Conservation (phyloP, 257 asterid genomes). For the Sherardia arvensis region DNA sequence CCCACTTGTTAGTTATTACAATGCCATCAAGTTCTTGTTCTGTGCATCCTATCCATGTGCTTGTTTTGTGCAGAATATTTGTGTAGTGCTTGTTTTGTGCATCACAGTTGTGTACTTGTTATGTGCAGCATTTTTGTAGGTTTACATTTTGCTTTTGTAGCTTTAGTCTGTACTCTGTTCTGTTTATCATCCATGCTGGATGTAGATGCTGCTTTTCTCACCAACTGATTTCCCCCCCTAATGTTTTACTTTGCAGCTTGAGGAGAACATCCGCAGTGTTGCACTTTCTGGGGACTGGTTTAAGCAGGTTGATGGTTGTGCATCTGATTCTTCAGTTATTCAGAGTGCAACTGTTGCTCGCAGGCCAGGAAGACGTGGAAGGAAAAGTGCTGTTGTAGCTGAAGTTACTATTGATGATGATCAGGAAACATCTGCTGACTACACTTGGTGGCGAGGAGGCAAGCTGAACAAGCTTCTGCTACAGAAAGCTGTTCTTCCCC, state of each 20-base stretch:
- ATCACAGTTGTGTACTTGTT: too few species aligned
- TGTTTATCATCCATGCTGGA: background rate
- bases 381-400: slow-evolving; percentile 34
- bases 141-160: background rate
- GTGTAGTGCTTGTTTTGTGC: background rate
- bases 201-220: background rate
- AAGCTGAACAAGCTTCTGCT: slow-evolving; percentile 36
- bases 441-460: slow-evolving; percentile 83
- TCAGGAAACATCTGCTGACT: slow-evolving; percentile 28
- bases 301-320: slow-evolving; percentile 47
- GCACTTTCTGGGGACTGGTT: slow-evolving; percentile 74
- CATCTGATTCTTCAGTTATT: slow-evolving; percentile 38
- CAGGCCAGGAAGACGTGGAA: slow-evolving; percentile 71
- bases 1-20: background rate
- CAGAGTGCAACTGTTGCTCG: slow-evolving; percentile 39
- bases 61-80: too few species aligned
- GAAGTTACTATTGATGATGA: slow-evolving; percentile 39
- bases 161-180: too few species aligned
- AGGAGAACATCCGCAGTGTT: slow-evolving; percentile 58
- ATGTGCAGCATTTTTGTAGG: background rate
- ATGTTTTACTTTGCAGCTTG: slow-evolving; percentile 52
- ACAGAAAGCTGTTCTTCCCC: slow-evolving; percentile 56
- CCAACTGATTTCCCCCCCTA: background rate
- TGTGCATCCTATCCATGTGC: too few species aligned
- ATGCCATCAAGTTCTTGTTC: background rate